Evolutionary conservation across 768 basidiomycete genomes (phyloP).

Genomic region (Phaeotremella skinneri): DNA sequence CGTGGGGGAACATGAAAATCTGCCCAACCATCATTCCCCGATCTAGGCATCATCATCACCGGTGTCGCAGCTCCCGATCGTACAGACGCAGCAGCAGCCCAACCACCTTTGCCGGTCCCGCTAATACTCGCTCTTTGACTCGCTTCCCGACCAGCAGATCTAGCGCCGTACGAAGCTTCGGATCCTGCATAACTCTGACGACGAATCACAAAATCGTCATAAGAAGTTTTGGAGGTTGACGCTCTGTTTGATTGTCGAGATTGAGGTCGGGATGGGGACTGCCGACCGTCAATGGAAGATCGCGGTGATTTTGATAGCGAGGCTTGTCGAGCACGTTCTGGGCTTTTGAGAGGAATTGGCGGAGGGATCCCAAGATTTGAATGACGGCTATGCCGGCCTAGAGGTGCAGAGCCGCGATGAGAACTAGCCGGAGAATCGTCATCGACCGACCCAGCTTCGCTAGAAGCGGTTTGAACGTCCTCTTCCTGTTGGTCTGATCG

Average conservation of each 20-base stretch:
- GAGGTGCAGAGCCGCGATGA: neutral
- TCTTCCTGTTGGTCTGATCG: slow-evolving; percentile 4
- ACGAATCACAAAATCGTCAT: slow-evolving; percentile 25
- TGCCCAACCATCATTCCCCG: slow-evolving; percentile 30
- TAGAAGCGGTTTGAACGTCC: slow-evolving; percentile 26
- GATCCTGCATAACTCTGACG: slow-evolving; percentile 18
- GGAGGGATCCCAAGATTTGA: neutral
- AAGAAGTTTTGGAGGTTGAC: slow-evolving; percentile 17
- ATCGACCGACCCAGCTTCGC: slow-evolving; percentile 32
- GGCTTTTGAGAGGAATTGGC: neutral
- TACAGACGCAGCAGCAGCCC: slow-evolving; percentile 34
- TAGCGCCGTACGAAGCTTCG: slow-evolving; percentile 28
- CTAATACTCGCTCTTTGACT: slow-evolving; percentile 26
- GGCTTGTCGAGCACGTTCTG: slow-evolving; percentile 6
- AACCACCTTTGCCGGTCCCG: slow-evolving; percentile 45
- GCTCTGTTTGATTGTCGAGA: slow-evolving; percentile 15
- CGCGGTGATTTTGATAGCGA: neutral
- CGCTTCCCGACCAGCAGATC: slow-evolving; percentile 21
- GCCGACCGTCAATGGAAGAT: slow-evolving; percentile 7
- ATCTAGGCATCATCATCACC: slow-evolving; percentile 38
- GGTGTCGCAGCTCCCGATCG: slow-evolving; percentile 29
- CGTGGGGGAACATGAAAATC: slow-evolving; percentile 36
- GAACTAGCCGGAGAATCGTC: slow-evolving; percentile 13
- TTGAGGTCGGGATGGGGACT: slow-evolving; percentile 3
- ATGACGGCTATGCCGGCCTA: neutral